A percentile compares a stretch with the other conserved stretches of the same genome.
Conservation (phyloP, 108 stramenopile genomes). For the Pseudonitzschia pungens region DNA sequence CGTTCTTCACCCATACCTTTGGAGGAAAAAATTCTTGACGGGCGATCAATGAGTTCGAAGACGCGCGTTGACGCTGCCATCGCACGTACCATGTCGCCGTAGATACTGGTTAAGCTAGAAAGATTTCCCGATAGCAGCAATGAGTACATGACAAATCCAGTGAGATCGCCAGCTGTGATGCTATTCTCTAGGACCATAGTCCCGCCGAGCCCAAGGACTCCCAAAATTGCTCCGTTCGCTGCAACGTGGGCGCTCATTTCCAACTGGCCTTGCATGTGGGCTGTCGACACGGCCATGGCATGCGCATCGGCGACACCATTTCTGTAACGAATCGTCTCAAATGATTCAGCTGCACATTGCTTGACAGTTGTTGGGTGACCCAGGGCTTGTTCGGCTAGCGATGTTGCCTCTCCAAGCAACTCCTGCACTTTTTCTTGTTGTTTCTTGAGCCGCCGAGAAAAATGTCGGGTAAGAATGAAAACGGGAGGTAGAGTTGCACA, state of each 20-base stretch:
- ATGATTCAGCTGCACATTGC: constrained; percentile 66
- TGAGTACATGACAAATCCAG: constrained; percentile 88
- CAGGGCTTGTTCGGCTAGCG: constrained; percentile 75
- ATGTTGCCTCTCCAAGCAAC: constrained; percentile 61
- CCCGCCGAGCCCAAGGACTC: constrained; percentile 80
- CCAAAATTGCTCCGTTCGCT: constrained; percentile 72
- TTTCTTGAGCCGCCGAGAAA: constrained; percentile 50
- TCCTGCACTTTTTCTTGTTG: constrained; percentile 64
- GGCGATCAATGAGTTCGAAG: constrained; percentile 67
- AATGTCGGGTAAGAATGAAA: constrained; percentile 59
- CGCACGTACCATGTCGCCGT: constrained; percentile 69
- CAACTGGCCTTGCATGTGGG: constrained; percentile 65
- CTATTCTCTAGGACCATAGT: constrained; percentile 60
- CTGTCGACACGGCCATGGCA: constrained; percentile 59
- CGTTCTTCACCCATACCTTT: constrained; percentile 8
- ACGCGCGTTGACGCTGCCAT: constrained; percentile 60
- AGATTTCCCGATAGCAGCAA: constrained; percentile 83
- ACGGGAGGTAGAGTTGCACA: constrained; percentile 74
- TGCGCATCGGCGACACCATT: constrained; percentile 56
- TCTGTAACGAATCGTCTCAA: constrained; percentile 62
- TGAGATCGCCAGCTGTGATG: constrained; percentile 76
- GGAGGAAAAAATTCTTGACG: constrained; percentile 43
- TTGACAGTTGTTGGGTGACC: constrained; percentile 67
- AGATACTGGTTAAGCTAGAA: constrained; percentile 61
- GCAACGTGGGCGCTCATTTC: constrained; percentile 75